These are phyloP conservation scores for Eucalyptus cladocalyx DNA, from an alignment of 345 rosid genomes.

Conservation along the genomic window DNA sequence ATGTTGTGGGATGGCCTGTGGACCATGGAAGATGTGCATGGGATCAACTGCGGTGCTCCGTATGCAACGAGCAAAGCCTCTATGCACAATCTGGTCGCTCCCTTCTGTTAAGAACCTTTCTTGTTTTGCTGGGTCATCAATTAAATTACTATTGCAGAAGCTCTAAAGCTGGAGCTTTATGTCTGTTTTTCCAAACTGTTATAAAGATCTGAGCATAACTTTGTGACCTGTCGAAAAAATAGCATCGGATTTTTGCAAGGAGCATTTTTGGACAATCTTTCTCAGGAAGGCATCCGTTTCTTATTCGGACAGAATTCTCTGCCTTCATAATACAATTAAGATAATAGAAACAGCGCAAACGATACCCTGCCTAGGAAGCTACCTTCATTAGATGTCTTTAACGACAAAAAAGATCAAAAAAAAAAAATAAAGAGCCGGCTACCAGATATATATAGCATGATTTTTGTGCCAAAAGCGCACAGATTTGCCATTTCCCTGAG, in stretches of 20 bases:
- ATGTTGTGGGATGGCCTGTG: slow-evolving; percentile 66
- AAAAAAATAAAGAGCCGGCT: neutral
- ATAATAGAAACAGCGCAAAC: neutral
- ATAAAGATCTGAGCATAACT: neutral
- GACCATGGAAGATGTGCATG: slow-evolving; percentile 62
- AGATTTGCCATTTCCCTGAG: neutral
- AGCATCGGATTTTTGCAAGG: neutral
- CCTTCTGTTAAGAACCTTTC: slow-evolving; percentile 22
- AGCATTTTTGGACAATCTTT: neutral
- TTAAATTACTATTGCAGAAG: neutral
- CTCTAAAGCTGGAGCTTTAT: neutral
- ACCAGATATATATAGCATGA: neutral
- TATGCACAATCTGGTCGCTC: slow-evolving; percentile 17
- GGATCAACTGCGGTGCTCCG: slow-evolving; percentile 18
- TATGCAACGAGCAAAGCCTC: slow-evolving; percentile 1
- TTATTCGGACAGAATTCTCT: neutral
- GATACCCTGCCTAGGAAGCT: neutral
- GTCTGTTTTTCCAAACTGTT: neutral
- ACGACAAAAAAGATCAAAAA: neutral
- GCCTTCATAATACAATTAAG: neutral
- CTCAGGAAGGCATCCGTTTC: neutral
- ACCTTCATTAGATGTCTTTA: neutral
- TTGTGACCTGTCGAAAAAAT: neutral
- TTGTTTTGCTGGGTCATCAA: neutral
- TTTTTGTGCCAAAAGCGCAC: neutral